Evolutionary conservation across 202 grass and related monocot genomes (phyloP), one percentile per base, ranked within the genome.

Genomic region (Setaria viridis): DNA sequence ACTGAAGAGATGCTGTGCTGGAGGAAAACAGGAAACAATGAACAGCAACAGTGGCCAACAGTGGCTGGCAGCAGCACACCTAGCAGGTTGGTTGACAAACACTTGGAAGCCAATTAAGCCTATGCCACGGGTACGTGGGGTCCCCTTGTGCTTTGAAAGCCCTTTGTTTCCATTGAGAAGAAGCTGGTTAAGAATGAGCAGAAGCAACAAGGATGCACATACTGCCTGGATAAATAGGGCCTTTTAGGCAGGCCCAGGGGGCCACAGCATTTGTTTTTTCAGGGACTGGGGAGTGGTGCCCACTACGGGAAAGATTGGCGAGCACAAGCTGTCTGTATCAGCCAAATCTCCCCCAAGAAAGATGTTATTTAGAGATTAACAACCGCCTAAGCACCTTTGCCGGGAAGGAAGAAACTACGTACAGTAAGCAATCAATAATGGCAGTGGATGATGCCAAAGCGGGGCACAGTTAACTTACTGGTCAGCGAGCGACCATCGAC

Each of bases 401-500:
- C 11, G 3, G 25, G 25, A 32, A 47, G 37, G 0, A 41, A 47
- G 34, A 30, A 77, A 58, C n/a, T 46, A 17, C 3, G 56, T 46
- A 45, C 45, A 82, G 80, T 73, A 19, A 80, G 35, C 64, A 14
- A 69, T 72, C 74, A 34, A 45, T 79, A 84, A 80, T 69, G 14
- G 68, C 72, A 16, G 42, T 20, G 82, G 41, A 46, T 77, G 41
- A 72, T 43, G 85, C 55, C 29, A 87, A 80, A 54, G 4, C 33
- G 43, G 62, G 56, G 29, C 19, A 42, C 46, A n/a, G 41, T 41
- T 55, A 55, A 71, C 81, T 65, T 88, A 88, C 81, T 50, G n/a
- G 70, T 77, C 80, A 83, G 58, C 74, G 58, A 35, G 57, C 73
- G 48, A 74, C 29, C 73, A 78, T 78, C 72, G 17, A 32, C 69